Percentiles rank a stretch among this genome's conserved stretches.
phyloP scores from a whole-genome alignment of 169 alveolate species.

The Babesia bovis region DNA sequence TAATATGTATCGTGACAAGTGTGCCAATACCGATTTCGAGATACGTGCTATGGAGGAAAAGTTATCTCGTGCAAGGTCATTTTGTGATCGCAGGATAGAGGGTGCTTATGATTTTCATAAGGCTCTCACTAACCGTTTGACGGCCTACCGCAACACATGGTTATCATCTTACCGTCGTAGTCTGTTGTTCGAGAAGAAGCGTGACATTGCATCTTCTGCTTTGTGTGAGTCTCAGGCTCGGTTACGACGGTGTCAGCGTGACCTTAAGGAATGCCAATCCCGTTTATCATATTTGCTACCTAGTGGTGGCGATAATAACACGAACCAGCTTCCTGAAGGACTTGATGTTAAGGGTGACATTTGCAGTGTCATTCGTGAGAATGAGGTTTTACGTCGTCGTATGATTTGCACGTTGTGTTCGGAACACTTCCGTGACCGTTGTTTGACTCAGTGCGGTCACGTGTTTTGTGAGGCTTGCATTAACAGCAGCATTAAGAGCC shows the following conservation, averaged over 20 bases:
- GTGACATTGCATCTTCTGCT: constrained; percentile 55
- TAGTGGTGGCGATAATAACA: neutral
- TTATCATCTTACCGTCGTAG: constrained; percentile 13
- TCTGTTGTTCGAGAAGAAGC: constrained; percentile 39
- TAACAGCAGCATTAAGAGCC: constrained; percentile 57
- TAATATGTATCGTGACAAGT: constrained; percentile 3
- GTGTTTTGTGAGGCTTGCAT: constrained; percentile 77
- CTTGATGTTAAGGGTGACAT: neutral
- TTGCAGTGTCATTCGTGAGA: constrained; percentile 60
- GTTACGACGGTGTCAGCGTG: constrained; percentile 24
- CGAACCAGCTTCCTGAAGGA: neutral
- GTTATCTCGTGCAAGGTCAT: constrained; percentile 12
- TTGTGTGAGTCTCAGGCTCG: constrained; percentile 57
- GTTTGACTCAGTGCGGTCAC: constrained; percentile 81
- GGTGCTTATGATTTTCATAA: constrained; percentile 5
- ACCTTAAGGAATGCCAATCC: constrained; percentile 17
- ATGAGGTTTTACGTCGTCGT: constrained; percentile 71
- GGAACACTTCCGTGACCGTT: constrained; percentile 79
- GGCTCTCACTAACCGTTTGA: neutral
- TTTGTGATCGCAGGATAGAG: constrained; percentile 17
- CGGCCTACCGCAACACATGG: constrained; percentile 40
- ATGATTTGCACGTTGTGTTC: constrained; percentile 79
- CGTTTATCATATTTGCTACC: neutral
- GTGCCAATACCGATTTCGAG: constrained; percentile 5
- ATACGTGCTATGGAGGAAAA: constrained; percentile 30